Base-by-base conservation (phyloP, 164 flowering plant genomes). In the Kingdonia uniflora region DNA sequence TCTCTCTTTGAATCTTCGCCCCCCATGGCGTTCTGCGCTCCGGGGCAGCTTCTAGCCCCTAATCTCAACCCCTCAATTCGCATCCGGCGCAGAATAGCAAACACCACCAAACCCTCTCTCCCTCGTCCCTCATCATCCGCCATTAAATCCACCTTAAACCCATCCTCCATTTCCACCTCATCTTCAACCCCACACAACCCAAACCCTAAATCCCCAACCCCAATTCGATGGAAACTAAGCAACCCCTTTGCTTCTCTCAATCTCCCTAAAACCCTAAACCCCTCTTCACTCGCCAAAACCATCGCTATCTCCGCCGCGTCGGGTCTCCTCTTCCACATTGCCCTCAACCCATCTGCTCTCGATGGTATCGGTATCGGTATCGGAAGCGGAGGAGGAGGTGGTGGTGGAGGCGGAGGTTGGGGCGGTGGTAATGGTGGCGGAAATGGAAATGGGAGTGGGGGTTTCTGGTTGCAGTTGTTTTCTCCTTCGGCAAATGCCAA, bases 401-500 rank as follows among this genome's bases (percentile, higher is more conserved):
- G 69, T 2, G 71, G 60, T 1, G 70, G 70, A 2, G 53, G 51
- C 11, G 42, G 58, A 1, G 71, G 68, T 1, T n/a, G n/a, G n/a
- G 74, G 73, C 0, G 67, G 74, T 0, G 68, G 74, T 0, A 64
- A 70, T 2, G 68, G 64, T 15, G 68, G 68, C 0, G 74, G 76
- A 1, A 68, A 68, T 0, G 70, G 72, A 0, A 68, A 64, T 0
- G 77, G 66, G 0, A 68, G 55, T 0, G 78, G 72, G 1, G 68
- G 63, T 24, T 85, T 82, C 63, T 84, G 87, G 92, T 61, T 68
- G 20, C 56, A 65, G 22, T 1, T 82, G 0, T 69, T 80, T 47
- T 63, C 73, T 15, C 68, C 78, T 1, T 26, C 61, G 2, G 95
- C 96, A 0, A 54, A 56, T 1, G 96, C 96, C 0, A 77, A 75